These are phyloP conservation scores for Mycosphaerella sp. DNA, from an alignment of 2,329 filamentous ascomycete species.

Conservation along the genomic window DNA sequence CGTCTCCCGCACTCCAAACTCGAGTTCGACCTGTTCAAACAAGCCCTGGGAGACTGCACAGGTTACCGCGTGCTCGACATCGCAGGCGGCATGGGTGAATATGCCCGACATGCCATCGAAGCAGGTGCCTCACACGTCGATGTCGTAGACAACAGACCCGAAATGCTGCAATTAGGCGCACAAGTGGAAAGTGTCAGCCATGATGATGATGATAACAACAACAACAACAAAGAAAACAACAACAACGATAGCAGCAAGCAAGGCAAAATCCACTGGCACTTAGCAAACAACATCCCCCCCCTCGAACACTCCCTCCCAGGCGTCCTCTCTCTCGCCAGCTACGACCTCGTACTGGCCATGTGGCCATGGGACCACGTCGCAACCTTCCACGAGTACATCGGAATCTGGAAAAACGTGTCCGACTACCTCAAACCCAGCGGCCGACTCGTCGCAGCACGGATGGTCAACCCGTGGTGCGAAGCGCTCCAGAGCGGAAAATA, in stretches of 20 bases:
- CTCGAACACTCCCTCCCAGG: constrained; percentile 9
- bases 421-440: constrained; percentile 17
- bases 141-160: constrained; percentile 12
- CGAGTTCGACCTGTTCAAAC: constrained; percentile 10
- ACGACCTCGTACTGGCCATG: constrained; percentile 19
- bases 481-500: constrained; percentile 13
- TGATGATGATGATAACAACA: too few species aligned
- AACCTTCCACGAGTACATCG: constrained; percentile 10
- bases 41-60: constrained; percentile 17
- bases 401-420: constrained; percentile 17
- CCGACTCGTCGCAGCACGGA: constrained; percentile 11
- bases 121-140: constrained; percentile 15
- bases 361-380: constrained; percentile 18
- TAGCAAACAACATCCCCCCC: constrained; percentile 13
- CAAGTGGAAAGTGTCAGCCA: constrained; percentile 3
- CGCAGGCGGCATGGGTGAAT: constrained; percentile 16
- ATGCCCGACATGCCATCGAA: constrained; percentile 16
- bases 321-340: constrained; percentile 8
- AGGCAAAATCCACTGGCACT: constrained; percentile 14
- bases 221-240: too few species aligned
- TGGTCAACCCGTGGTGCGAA: constrained; percentile 2
- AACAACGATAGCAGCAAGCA: not conserved
- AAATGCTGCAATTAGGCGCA: constrained; percentile 15
- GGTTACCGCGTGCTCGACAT: constrained; percentile 14
- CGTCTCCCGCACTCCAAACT: constrained; percentile 13